phyloP scores from a whole-genome alignment of 345 rosid genomes.

The Aethionema arabicum region DNA sequence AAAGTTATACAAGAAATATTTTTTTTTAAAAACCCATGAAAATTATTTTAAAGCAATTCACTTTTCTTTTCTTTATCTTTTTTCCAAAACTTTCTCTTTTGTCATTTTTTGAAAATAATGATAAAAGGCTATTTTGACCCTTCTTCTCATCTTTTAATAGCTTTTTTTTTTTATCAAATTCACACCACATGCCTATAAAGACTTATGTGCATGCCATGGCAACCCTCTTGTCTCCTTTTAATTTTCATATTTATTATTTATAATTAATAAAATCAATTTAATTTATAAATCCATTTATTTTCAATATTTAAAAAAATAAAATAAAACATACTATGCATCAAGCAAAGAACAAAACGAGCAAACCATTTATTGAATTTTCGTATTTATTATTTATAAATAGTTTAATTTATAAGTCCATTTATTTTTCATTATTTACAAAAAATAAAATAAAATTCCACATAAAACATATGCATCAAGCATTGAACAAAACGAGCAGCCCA shows the following conservation, averaged over 20 bases:
- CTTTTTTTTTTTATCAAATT: constrained; percentile 38
- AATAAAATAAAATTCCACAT: constrained; percentile 25
- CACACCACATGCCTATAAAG: constrained; percentile 42
- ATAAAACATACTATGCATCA: no score
- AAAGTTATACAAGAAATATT: constrained; percentile 11
- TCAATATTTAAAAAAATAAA: constrained; percentile 28
- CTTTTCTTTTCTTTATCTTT: constrained; percentile 15
- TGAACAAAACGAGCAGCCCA: constrained; percentile 25
- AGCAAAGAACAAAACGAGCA: no score
- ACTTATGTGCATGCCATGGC: constrained; percentile 27
- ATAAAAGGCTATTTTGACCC: constrained; percentile 47
- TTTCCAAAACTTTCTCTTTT: constrained; percentile 25
- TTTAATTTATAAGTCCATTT: constrained; percentile 18
- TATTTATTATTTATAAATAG: background rate
- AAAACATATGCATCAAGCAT: constrained; percentile 32
- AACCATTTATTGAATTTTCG: background rate
- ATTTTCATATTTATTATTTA: background rate
- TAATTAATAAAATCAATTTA: background rate
- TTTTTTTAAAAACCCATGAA: constrained; percentile 41
- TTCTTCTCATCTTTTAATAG: constrained; percentile 39
- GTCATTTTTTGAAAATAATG: constrained; percentile 27
- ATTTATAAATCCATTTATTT: constrained; percentile 23
- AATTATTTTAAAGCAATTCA: constrained; percentile 30
- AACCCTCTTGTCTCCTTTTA: constrained; percentile 28
- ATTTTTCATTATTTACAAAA: constrained; percentile 32